These are phyloP conservation scores for Penicillium salamii DNA, from an alignment of 495 filamentous ascomycete species.

Conservation along the genomic window DNA sequence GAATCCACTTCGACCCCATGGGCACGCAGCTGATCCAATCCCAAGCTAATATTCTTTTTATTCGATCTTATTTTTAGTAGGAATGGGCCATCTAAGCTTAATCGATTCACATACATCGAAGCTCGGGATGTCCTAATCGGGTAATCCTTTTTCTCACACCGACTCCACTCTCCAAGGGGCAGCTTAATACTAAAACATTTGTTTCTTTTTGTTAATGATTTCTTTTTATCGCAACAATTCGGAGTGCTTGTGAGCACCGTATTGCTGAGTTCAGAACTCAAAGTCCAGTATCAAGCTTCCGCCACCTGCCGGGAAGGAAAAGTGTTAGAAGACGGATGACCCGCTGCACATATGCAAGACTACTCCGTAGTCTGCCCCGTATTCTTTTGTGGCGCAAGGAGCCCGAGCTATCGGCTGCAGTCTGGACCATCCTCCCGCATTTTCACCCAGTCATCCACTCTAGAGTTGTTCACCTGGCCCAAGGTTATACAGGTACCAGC, in stretches of 20 bases:
- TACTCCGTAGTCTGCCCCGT: no score
- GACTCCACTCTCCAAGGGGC: neutral
- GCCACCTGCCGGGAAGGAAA: slow-evolving; percentile 5
- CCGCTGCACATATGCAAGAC: neutral
- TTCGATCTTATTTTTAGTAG: slow-evolving; percentile 5
- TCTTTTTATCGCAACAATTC: no score
- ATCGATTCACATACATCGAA: neutral
- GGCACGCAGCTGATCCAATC: slow-evolving; percentile 1
- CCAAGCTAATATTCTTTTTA: neutral
- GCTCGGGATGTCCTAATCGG: slow-evolving; percentile 19
- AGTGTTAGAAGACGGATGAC: neutral
- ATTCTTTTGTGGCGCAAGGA: neutral
- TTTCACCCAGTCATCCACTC: neutral
- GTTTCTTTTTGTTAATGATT: no score
- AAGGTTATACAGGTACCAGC: no score
- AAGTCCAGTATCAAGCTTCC: slow-evolving; percentile 6
- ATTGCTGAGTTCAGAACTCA: no score
- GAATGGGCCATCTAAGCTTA: slow-evolving; percentile 6
- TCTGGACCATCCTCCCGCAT: neutral
- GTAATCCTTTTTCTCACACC: slow-evolving; percentile 14
- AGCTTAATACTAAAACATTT: neutral
- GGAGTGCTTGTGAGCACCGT: no score
- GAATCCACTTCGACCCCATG: neutral
- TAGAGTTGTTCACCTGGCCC: slow-evolving; percentile 1
- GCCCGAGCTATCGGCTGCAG: neutral